phyloP scores from a whole-genome alignment of 2,329 filamentous ascomycete genomes.

The Ophiostoma perfectum region DNA sequence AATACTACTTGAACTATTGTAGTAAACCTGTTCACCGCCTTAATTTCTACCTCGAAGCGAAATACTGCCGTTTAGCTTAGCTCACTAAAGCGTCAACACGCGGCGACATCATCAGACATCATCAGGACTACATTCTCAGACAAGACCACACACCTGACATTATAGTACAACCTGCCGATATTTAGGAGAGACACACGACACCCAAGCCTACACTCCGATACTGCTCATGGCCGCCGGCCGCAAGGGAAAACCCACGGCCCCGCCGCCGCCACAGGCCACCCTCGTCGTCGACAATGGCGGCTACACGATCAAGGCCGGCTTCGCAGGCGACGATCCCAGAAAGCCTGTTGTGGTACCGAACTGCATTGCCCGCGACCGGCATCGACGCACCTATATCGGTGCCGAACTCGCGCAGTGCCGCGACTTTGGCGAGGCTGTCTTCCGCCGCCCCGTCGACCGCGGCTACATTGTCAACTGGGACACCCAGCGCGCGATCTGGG shows the following conservation, averaged over 20 bases:
- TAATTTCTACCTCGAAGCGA: neutral
- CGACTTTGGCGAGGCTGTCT: constrained; percentile 84
- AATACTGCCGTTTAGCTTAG: constrained; percentile 1
- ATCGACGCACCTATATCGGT: constrained; percentile 72
- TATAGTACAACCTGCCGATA: neutral
- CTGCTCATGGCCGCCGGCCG: constrained; percentile 41
- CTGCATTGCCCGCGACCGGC: constrained; percentile 77
- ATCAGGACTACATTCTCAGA: too few relatives aligned
- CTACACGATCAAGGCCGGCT: constrained; percentile 84
- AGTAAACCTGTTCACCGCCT: neutral
- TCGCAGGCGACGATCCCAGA: constrained; percentile 47
- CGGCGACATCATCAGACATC: neutral
- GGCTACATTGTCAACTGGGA: constrained; percentile 97
- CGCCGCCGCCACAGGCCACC: constrained; percentile 57
- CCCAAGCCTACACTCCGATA: neutral
- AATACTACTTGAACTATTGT: neutral
- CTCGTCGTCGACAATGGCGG: constrained; percentile 93
- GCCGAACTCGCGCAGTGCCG: constrained; percentile 70
- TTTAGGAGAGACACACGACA: neutral
- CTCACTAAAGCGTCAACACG: neutral
- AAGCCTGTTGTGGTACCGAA: constrained; percentile 74
- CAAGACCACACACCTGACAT: neutral
- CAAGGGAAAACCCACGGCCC: constrained; percentile 45
- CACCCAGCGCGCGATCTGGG: constrained; percentile 91
- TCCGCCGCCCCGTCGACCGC: constrained; percentile 85